Evolutionary conservation across 2,329 filamentous ascomycete species (phyloP).

Genomic region (Thermomyces lanuginosus): DNA sequence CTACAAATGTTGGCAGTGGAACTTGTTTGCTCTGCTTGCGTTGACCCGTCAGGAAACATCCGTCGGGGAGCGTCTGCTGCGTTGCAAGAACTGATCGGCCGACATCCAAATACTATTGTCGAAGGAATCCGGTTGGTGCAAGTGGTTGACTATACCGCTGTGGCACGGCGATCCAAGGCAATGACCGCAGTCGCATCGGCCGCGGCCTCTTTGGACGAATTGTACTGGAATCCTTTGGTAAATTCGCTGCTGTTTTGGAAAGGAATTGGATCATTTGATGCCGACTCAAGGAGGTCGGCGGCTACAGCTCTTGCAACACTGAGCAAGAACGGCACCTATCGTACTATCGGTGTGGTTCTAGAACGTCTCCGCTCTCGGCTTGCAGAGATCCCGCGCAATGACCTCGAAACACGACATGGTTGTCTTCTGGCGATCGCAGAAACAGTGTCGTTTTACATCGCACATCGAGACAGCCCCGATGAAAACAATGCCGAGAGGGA

Average conservation of each 20-base stretch:
- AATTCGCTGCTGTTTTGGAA: conserved; percentile 66
- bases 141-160: conserved; percentile 78
- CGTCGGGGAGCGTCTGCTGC: conserved; percentile 82
- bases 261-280: conserved; percentile 67
- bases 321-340: conserved; percentile 18
- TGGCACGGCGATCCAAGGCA: conserved; percentile 71
- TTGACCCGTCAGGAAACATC: conserved; percentile 88
- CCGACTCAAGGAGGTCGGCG: conserved; percentile 53
- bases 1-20: conserved; percentile 67
- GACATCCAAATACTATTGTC: conserved; percentile 70
- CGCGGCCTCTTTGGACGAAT: conserved; percentile 46
- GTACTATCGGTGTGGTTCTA: conserved; percentile 16
- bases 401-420: conserved; percentile 29
- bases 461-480: conserved; percentile 7
- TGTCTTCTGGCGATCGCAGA: conserved; percentile 26
- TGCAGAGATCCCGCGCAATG: conserved; percentile 22
- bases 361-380: conserved; percentile 19
- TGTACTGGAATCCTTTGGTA: conserved; percentile 53
- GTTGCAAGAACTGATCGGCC: conserved; percentile 80
- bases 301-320: conserved; percentile 49
- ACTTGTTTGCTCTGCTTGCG: conserved; percentile 61
- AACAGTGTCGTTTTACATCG: conserved; percentile 19
- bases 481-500: conserved; percentile 11
- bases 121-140: conserved; percentile 79
- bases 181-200: conserved; percentile 59